phyloP scores from a whole-genome alignment of 306 rosid genomes.

The Dalbergia cultrata region DNA sequence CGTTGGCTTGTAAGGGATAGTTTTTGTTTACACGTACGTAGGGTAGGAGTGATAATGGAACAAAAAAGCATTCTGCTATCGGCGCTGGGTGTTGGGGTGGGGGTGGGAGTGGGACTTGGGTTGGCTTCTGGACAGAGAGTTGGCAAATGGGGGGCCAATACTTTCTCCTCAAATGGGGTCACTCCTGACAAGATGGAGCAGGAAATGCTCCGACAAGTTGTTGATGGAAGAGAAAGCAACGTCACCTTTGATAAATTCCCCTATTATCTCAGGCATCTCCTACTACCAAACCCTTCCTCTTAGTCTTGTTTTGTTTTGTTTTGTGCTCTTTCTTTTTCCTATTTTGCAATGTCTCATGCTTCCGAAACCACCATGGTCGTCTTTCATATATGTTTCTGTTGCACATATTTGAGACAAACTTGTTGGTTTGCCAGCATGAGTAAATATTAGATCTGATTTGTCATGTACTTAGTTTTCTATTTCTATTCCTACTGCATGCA shows the following conservation, averaged over 20 bases:
- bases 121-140: conserved; percentile 80
- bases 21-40: too few relatives aligned
- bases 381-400: too few relatives aligned
- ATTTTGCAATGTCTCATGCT: not conserved
- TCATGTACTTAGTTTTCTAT: not conserved
- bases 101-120: conserved; percentile 92
- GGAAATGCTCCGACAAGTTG: conserved; percentile 76
- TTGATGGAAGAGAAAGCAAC: conserved; percentile 85
- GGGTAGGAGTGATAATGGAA: conserved; percentile 59
- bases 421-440: too few relatives aligned
- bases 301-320: not conserved
- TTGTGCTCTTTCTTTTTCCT: not conserved
- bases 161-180: conserved; percentile 49
- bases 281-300: not conserved
- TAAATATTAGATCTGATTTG: not conserved
- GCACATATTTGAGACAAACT: too few relatives aligned
- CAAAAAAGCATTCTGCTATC: conserved; percentile 76
- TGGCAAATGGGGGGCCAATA: conserved; percentile 62
- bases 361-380: too few relatives aligned
- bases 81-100: conserved; percentile 88
- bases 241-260: conserved; percentile 92
- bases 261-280: conserved; percentile 74
- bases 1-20: not conserved
- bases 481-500: too few relatives aligned
- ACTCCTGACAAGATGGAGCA: conserved; percentile 79